Evolutionary conservation across 768 basidiomycete genomes (phyloP), one percentile per base, ranked within the genome.

Genomic region (Lentinus brumalis): DNA sequence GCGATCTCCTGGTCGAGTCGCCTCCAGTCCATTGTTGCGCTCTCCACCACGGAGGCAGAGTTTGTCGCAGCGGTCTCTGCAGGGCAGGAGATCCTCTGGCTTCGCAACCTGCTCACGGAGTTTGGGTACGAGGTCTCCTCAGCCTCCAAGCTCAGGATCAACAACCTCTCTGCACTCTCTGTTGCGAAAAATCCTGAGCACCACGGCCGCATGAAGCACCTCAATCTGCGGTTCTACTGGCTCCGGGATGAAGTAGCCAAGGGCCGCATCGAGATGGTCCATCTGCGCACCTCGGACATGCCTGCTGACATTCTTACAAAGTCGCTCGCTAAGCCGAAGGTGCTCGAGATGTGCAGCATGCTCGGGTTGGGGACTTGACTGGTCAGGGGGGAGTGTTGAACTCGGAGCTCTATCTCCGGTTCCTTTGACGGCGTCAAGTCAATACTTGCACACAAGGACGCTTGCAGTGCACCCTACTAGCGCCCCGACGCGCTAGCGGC

Each of bases 221-320:
- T 79, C 53, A 70, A 75, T 56, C 67, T 78, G 39, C 63, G 69
- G 0, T 66, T 76, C 52, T 77, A 78, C 61, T 75, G 71, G 54
- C 63, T 77, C 26, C 66, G 71, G 30, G 68, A 76, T 11, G 57
- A 46, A 16, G 63, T 77, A 47, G 38, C 29, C 10, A 18, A 59
- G 9, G 53, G 57, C 29, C 10, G 12, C 2, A 56, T 66, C 39
- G 9, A 21, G 7, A 18, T 63, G 30, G 15, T 40, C 11, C 58
- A 62, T 39, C 57, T 57, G 31, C 47, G 70, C 16, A 74, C 73
- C 0, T 61, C 47, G 4, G 61, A 72, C 32, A 75, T 71, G 63
- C 11, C 67, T 6, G 77, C 76, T 2, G 77, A 77, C 62, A 64
- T 71, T 4, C 62, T 77, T 30, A 77, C 76, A 8, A 77, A 77